Conservation (phyloP, 371 early-diverging fungal genomes). For the Dinochytrium kinnereticum region DNA sequence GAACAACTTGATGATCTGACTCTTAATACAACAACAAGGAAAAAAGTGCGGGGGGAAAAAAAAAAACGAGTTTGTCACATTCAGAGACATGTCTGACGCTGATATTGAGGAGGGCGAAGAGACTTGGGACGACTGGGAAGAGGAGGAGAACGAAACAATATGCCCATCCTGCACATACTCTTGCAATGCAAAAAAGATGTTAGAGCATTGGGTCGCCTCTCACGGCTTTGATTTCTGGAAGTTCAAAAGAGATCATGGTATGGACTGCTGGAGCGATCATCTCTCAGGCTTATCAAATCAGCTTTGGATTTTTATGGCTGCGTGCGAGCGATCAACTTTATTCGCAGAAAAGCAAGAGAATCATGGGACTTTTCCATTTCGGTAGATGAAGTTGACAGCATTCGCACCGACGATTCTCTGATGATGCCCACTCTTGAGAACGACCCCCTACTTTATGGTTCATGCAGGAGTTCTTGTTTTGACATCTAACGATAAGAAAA, state of each 20-base stretch:
- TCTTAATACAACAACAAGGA: neutral
- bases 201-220: slow-evolving; percentile 64
- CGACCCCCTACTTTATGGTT: slow-evolving; percentile 80
- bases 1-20: too few species aligned
- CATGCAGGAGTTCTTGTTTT: neutral
- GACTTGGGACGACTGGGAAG: slow-evolving; percentile 82
- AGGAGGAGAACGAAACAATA: slow-evolving; percentile 61
- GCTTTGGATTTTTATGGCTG: slow-evolving; percentile 84
- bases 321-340: slow-evolving; percentile 85
- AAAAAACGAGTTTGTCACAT: neutral
- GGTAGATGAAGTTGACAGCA: slow-evolving; percentile 43
- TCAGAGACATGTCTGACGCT: neutral
- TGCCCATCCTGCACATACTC: slow-evolving; percentile 75
- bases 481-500: neutral
- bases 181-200: slow-evolving; percentile 56
- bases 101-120: slow-evolving; percentile 23
- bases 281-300: too few species aligned
- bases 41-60: too few species aligned
- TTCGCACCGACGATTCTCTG: slow-evolving; percentile 74
- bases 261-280: slow-evolving; percentile 18
- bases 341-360: slow-evolving; percentile 54
- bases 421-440: slow-evolving; percentile 80
- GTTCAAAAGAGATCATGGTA: slow-evolving; percentile 56
- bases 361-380: neutral
- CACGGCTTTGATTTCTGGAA: slow-evolving; percentile 77